These are phyloP conservation scores for Dactylonectria estremocensis DNA, from an alignment of 2,329 filamentous ascomycete species.

Conservation along the genomic window DNA sequence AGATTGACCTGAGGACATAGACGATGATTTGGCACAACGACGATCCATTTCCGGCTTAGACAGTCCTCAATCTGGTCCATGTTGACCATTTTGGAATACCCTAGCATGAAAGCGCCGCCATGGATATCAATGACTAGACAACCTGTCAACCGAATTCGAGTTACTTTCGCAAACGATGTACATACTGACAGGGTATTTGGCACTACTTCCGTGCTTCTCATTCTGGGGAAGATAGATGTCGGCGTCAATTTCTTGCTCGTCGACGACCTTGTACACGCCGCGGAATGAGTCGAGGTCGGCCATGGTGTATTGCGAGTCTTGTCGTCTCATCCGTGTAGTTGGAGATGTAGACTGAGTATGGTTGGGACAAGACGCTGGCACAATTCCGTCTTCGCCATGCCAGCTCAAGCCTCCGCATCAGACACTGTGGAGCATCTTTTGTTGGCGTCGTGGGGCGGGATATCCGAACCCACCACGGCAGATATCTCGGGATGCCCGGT, in stretches of 20 bases:
- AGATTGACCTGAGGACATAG: constrained; percentile 55
- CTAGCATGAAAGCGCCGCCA: constrained; percentile 28
- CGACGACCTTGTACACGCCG: constrained; percentile 50
- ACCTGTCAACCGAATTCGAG: background rate
- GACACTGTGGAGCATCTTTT: background rate
- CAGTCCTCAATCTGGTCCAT: constrained; percentile 28
- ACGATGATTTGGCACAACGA: constrained; percentile 27
- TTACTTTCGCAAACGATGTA: too few species aligned
- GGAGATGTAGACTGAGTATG: background rate
- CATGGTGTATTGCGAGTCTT: too few species aligned
- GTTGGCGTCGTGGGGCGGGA: background rate
- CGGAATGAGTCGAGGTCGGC: constrained; percentile 33
- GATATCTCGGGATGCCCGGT: background rate
- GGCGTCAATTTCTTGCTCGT: constrained; percentile 48
- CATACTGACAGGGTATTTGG: constrained; percentile 20
- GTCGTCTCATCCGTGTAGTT: background rate
- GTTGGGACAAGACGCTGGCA: background rate
- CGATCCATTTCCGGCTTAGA: constrained; percentile 19
- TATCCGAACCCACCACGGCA: background rate
- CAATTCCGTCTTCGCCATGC: background rate
- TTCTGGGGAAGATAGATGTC: constrained; percentile 47
- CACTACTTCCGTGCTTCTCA: background rate
- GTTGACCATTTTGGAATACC: constrained; percentile 27
- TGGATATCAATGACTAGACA: constrained; percentile 23
- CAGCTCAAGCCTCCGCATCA: background rate